Base-by-base conservation (phyloP, 257 asterid species). In the Rehmannia glutinosa region DNA sequence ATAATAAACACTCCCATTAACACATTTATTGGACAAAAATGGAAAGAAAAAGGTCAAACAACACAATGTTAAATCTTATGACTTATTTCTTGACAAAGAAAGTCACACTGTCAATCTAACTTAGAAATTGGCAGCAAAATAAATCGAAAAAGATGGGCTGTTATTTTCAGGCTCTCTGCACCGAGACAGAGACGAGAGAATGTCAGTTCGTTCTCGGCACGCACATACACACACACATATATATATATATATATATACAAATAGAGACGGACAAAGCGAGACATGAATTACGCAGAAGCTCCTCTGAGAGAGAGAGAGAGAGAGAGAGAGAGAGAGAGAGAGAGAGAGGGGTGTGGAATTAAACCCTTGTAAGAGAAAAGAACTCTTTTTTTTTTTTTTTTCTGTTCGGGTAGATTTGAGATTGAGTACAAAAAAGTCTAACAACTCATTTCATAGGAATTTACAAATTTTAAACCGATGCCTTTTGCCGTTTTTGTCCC, bases 361-460 rank as follows among this genome's bases (percentile, higher is more conserved):
- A 45, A 74, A 64, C 33, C 64, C 67, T 54, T 69, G 51, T 45
- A 15, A 35, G 52, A 38, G 42, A 53, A 62, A 62, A 21, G 35
- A 35, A 25, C 49, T 4, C 32, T 16, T 30, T 23, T 28, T 8
- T 33, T 13, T 35, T 3, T 25, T 5, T 27, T 8, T 3, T 38
- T 36, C n/a, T 45, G 33, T 15, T 42, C 41, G 28, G 35, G 6
- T 58, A 38, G 60, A 52, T 25, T 64, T 75, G 73, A 58, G 56
- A 39, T 57, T 63, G 70, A 55, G 51, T 73, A 66, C 76, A 68
- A 63, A 62, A 42, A n/a, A 38, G 45, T 57, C 54, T 28, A 49
- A 25, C 71, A 16, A 41, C 70, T 54, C 32, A 16, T 39, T 19
- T 56, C 67, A 42, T 65, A 36, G 32, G 17, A 56, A 4, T 75